phyloP scores from a whole-genome alignment of 2,329 filamentous ascomycete genomes.

The Neobulgaria alba region DNA sequence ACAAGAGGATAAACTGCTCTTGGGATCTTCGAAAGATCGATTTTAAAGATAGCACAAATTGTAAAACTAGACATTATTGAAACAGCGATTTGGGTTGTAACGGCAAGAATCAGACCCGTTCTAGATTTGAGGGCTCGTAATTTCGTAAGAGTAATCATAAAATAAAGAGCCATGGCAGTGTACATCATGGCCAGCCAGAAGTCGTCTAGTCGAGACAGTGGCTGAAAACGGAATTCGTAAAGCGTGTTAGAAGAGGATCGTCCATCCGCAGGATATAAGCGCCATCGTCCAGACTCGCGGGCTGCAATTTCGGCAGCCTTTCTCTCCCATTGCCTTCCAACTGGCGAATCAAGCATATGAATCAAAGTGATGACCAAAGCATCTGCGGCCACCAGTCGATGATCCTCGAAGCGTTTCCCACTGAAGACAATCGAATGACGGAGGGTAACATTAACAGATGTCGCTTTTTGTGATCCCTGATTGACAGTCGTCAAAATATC shows the following conservation, averaged over 20 bases:
- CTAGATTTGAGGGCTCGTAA: slow-evolving; percentile 68
- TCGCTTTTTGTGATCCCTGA: slow-evolving; percentile 48
- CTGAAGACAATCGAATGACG: slow-evolving; percentile 74
- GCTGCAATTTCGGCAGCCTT: slow-evolving; percentile 46
- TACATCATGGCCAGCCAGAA: slow-evolving; percentile 58
- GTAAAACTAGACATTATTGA: slow-evolving; percentile 75
- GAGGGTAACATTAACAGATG: slow-evolving; percentile 64
- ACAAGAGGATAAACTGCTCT: slow-evolving; percentile 67
- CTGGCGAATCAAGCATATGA: slow-evolving; percentile 54
- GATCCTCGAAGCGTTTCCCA: slow-evolving; percentile 66
- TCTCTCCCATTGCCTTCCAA: slow-evolving; percentile 57
- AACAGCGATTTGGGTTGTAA: slow-evolving; percentile 59
- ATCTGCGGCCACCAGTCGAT: slow-evolving; percentile 61
- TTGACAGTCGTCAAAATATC: slow-evolving; percentile 66
- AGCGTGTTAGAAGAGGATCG: slow-evolving; percentile 47
- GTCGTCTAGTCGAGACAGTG: slow-evolving; percentile 60
- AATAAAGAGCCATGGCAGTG: slow-evolving; percentile 52
- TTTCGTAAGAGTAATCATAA: slow-evolving; percentile 58
- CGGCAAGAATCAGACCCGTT: slow-evolving; percentile 61
- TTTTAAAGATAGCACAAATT: slow-evolving; percentile 64
- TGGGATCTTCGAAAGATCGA: slow-evolving; percentile 68
- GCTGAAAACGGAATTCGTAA: slow-evolving; percentile 72
- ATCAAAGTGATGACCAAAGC: slow-evolving; percentile 71
- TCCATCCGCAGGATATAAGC: slow-evolving; percentile 54
- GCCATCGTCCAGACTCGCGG: slow-evolving; percentile 45